Evolutionary conservation across 257 asterid species (phyloP), one percentile per base, ranked within the genome.

Genomic region (Eucommia ulmoides): DNA sequence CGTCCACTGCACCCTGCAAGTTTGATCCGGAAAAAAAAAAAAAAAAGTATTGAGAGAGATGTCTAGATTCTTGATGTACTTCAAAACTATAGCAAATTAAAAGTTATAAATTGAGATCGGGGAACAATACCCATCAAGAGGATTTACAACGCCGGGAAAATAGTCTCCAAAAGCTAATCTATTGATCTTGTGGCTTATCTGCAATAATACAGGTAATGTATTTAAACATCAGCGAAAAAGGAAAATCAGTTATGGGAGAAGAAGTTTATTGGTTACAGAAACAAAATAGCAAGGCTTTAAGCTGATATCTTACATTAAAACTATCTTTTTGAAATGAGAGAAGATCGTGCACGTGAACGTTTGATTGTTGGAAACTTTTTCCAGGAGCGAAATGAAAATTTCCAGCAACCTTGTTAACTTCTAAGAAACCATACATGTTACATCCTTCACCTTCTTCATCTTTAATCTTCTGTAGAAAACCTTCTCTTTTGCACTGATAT

Each of bases 371-470:
- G 65, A 89, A 89, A 71, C 98, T 85, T 83, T 89, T 89, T 63
- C 98, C 98, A 55, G 98, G 98, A 19, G 98, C 98, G 74, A 89
- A 89, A 74, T 89, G 98, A 56, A 89, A 85, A 73, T 80, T 89
- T 41, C 98, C 98, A 58, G 88, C 98, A 51, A 89, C 96, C 64
- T 80, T 85, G 68, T 89, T 89, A 59, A 89, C 92, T 55, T 85
- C 98, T 77, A 89, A 63, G 74, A 85, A 89, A 21, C 98, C 98
- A 57, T 89, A 78, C 23, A 89, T 49, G 59, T 80, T 89, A 63
- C 98, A 89, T 42, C 98, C 98, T 74, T 85, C 98, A 23, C 98
- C 96, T 41, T 82, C 98, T 74, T 89, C 98, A 7, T 71, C 94
- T 81, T 85, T 89, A 67, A 89, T 72, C 66, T 52, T 81, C 78